Base-by-base conservation (phyloP, 768 basidiomycete species). In the Pulveroboletus sp. region DNA sequence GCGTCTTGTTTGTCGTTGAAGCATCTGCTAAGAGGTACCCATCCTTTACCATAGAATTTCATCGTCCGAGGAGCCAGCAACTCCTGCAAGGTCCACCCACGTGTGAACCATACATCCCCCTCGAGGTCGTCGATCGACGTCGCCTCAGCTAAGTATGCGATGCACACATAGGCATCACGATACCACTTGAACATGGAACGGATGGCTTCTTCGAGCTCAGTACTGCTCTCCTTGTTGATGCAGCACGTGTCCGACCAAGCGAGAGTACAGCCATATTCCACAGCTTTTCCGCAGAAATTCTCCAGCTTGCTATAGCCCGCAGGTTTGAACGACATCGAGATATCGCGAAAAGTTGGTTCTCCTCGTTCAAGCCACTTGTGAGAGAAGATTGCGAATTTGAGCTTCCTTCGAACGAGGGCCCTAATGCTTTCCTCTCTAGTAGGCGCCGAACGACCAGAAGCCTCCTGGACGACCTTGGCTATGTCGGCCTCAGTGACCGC, bases 191-290 rank as follows among this genome's bases (percentile, higher is more conserved):
- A 65, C 66, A 65, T 68, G 26, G 66, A 65, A n/a, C 61, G 62
- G 27, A 68, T 65, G 1, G 64, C 66, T 43, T 68, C 64, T 44
- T 69, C 63, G 3, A 68, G 67, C 32, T 68, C 67, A 1, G 68
- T 57, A 37, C 68, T 68, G 43, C 67, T 68, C 8, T 66, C 59
- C 7, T 68, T 70, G 43, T 68, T 64, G 38, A 68, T 68, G 23
- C 67, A 68, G 11, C 62, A 67, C 14, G 69, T 70, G 29, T 70
- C 68, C n/a, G 63, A 65, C 67, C 67, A 71, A 27, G 63, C 69
- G 3, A 67, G 54, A 12, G 24, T 19, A 22, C 67, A 68, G 0
- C 32, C 64, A 29, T 66, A 68, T 31, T 60, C 64, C 0, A 47
- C 55, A 19, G 67, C 64, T 30, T 57, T 68, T 2, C 31, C 36